phyloP scores from a whole-genome alignment of 78 protist genomes.

The Pigoraptor vietnamica region DNA sequence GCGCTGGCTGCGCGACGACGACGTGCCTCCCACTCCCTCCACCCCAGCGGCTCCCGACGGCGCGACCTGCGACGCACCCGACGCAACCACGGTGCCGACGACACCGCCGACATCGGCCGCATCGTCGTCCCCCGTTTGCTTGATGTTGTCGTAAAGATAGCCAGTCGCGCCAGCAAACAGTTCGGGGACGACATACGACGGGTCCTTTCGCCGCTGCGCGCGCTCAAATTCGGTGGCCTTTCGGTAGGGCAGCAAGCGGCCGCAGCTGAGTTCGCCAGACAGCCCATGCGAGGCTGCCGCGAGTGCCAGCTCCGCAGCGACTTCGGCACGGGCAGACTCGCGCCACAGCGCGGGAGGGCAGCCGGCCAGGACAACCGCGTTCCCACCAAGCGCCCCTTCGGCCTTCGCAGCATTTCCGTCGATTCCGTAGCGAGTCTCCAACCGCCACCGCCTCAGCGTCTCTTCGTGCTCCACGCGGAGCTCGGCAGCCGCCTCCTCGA shows the following conservation, averaged over 20 bases:
- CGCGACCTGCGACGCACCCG: too few species aligned
- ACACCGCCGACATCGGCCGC: too few species aligned
- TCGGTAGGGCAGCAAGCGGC: background rate
- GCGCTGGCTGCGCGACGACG: background rate
- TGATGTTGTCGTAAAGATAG: background rate
- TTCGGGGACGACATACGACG: background rate
- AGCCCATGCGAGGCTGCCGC: too few species aligned
- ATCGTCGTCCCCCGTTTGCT: too few species aligned
- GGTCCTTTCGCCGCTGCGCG: background rate
- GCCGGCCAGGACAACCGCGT: background rate
- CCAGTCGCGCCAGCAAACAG: background rate
- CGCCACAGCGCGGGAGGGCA: background rate
- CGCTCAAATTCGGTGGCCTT: background rate
- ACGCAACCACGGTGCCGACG: too few species aligned
- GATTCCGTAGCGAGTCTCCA: background rate
- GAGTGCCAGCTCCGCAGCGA: background rate
- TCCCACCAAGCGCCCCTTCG: background rate
- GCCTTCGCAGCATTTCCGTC: background rate
- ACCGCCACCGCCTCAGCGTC: background rate
- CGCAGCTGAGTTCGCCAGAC: background rate
- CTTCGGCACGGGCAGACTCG: background rate
- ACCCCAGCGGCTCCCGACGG: too few species aligned
- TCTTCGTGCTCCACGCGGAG: background rate
- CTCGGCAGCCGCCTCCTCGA: background rate
- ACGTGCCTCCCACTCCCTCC: too few species aligned